phyloP scores from a whole-genome alignment of 208 protist genomes.

The Wallacemonas collosoma region DNA sequence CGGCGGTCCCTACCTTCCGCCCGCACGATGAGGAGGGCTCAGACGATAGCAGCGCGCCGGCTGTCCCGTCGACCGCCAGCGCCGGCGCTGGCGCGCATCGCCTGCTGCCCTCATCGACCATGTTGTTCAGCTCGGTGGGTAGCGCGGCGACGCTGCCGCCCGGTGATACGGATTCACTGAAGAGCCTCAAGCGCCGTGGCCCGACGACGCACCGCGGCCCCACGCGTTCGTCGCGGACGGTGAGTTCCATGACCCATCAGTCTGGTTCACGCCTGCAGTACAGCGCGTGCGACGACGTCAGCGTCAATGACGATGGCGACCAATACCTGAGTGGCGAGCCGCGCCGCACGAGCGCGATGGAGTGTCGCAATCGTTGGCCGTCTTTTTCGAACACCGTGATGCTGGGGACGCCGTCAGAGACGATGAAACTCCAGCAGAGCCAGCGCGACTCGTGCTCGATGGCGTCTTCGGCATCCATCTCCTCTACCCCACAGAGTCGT shows the following conservation, averaged over 20 bases:
- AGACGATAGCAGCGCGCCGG: not conserved
- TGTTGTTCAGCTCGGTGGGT: slow-evolving; percentile 4
- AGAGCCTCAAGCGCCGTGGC: not conserved
- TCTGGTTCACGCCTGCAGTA: not conserved
- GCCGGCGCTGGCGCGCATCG: not conserved
- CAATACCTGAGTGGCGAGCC: too few relatives aligned
- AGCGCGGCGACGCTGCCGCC: slow-evolving; percentile 14
- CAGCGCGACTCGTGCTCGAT: not conserved
- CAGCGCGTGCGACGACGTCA: slow-evolving; percentile 2
- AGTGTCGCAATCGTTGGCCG: not conserved
- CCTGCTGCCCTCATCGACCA: not conserved
- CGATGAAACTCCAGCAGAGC: not conserved
- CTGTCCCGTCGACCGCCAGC: not conserved
- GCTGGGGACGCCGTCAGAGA: not conserved
- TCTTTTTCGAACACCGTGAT: slow-evolving; percentile 11
- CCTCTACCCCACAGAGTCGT: not conserved
- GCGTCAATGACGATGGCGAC: not conserved
- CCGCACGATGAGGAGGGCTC: not conserved
- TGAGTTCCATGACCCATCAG: not conserved
- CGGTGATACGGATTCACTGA: not conserved
- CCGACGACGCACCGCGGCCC: not conserved
- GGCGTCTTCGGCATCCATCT: not conserved
- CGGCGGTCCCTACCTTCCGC: not conserved
- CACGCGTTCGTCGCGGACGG: not conserved
- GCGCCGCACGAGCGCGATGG: not conserved